phyloP scores from a whole-genome alignment of 352 stramenopile genomes.

The Pythium dissotocum region DNA sequence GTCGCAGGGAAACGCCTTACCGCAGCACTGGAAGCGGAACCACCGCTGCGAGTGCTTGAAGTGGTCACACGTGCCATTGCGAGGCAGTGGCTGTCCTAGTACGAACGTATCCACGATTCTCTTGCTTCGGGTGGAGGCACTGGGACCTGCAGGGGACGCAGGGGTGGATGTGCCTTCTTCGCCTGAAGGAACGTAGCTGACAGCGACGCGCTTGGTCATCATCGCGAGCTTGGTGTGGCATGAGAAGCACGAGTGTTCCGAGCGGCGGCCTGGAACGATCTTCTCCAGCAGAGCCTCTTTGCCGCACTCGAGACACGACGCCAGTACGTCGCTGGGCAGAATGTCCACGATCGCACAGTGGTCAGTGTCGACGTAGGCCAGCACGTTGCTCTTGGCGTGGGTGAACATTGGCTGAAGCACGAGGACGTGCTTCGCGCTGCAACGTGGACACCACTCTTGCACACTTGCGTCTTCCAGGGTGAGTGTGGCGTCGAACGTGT shows the following conservation, averaged over 20 bases:
- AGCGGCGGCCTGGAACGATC: slow-evolving; percentile 49
- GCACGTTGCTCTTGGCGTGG: slow-evolving; percentile 58
- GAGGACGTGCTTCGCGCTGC: slow-evolving; percentile 70
- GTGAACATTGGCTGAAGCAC: slow-evolving; percentile 68
- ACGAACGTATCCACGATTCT: slow-evolving; percentile 54
- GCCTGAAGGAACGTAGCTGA: slow-evolving; percentile 22
- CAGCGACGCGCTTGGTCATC: slow-evolving; percentile 58
- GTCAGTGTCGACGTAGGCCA: slow-evolving; percentile 71
- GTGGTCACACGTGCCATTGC: slow-evolving; percentile 72
- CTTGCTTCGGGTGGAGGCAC: slow-evolving; percentile 40
- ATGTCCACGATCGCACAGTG: slow-evolving; percentile 77
- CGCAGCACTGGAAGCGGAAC: slow-evolving; percentile 87
- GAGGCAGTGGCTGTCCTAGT: slow-evolving; percentile 66
- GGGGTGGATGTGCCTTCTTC: neutral
- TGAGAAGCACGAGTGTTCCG: slow-evolving; percentile 66
- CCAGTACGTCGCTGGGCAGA: slow-evolving; percentile 68
- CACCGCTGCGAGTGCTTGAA: slow-evolving; percentile 81
- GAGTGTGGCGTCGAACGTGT: slow-evolving; percentile 67
- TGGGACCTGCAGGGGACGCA: neutral
- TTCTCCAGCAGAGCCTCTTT: slow-evolving; percentile 63
- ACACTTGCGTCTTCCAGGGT: slow-evolving; percentile 43
- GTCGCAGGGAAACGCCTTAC: slow-evolving; percentile 79
- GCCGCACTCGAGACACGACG: slow-evolving; percentile 66
- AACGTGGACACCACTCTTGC: slow-evolving; percentile 82
- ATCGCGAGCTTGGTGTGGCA: slow-evolving; percentile 82